Conservation (phyloP, 208 protist species). For the Plasmodiophora brassicae region DNA sequence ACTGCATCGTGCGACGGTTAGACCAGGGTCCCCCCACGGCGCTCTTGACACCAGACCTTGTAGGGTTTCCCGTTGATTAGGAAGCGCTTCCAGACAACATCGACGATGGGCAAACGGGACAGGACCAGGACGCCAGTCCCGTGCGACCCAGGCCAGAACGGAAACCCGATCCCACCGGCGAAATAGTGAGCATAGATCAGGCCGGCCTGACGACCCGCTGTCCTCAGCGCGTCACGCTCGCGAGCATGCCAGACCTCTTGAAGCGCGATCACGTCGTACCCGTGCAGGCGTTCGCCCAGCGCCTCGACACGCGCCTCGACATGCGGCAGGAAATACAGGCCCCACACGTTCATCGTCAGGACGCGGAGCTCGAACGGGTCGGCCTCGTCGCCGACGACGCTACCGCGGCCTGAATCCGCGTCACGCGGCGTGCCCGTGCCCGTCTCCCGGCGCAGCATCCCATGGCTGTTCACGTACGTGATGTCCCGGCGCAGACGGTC, state of each 20-base stretch:
- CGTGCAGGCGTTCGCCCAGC: neutral
- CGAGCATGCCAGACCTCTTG: slow-evolving; percentile 13
- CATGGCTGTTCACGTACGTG: neutral
- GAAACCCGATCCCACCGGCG: neutral
- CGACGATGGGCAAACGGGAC: neutral
- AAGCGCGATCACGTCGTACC: neutral
- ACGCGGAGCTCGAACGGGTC: neutral
- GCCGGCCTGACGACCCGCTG: neutral
- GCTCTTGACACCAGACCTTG: neutral
- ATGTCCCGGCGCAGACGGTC: slow-evolving; percentile 3
- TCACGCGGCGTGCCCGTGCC: neutral
- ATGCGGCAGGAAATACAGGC: slow-evolving; percentile 27
- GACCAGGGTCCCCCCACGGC: no score
- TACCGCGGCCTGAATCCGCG: neutral
- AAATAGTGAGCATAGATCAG: slow-evolving; percentile 15
- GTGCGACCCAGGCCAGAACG: slow-evolving; percentile 27
- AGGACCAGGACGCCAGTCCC: slow-evolving; percentile 11
- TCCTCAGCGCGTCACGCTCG: neutral
- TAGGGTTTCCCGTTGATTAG: slow-evolving; percentile 11
- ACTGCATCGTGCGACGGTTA: no score
- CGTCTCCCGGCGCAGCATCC: neutral
- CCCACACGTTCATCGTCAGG: slow-evolving; percentile 8
- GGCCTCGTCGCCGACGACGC: neutral
- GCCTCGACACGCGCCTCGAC: neutral
- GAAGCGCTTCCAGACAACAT: slow-evolving; percentile 20